Conservation (phyloP, 1,284 basidiomycete genomes). For the Pseudozyma thailandica region DNA sequence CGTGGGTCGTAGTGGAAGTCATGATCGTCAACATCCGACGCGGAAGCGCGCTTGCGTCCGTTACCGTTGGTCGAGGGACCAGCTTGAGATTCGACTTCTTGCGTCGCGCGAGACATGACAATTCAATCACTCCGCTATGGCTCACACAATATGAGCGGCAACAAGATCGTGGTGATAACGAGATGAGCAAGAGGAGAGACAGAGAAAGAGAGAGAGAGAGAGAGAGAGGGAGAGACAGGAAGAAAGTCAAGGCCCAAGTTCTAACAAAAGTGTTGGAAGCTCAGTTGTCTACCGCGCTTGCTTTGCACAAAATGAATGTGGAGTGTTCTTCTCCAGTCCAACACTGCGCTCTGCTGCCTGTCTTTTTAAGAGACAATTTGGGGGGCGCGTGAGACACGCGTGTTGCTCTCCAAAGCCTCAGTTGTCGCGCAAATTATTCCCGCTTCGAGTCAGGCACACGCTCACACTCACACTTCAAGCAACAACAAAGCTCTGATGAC, state of each 20-base stretch:
- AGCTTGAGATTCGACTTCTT: conserved; percentile 18
- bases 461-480: too few relatives aligned
- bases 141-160: too few relatives aligned
- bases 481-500: too few relatives aligned
- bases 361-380: neutral
- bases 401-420: neutral
- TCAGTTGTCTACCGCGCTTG: too few relatives aligned
- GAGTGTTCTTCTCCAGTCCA: neutral
- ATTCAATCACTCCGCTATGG: neutral
- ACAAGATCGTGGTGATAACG: too few relatives aligned
- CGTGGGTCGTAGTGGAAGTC: conserved; percentile 53
- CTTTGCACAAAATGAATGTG: neutral
- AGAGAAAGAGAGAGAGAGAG: neutral
- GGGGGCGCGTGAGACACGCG: conserved; percentile 3
- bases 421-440: conserved; percentile 14
- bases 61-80: conserved; percentile 18
- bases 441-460: neutral
- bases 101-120: conserved; percentile 8
- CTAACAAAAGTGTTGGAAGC: too few relatives aligned
- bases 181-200: too few relatives aligned
- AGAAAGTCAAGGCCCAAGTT: neutral
- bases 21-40: neutral
- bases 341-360: conserved; percentile 9
- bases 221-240: neutral
- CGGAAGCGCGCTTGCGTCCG: conserved; percentile 20